Base-by-base conservation (phyloP, 2,329 filamentous ascomycete species). In the Pseudovirgaria hyperparasitica region DNA sequence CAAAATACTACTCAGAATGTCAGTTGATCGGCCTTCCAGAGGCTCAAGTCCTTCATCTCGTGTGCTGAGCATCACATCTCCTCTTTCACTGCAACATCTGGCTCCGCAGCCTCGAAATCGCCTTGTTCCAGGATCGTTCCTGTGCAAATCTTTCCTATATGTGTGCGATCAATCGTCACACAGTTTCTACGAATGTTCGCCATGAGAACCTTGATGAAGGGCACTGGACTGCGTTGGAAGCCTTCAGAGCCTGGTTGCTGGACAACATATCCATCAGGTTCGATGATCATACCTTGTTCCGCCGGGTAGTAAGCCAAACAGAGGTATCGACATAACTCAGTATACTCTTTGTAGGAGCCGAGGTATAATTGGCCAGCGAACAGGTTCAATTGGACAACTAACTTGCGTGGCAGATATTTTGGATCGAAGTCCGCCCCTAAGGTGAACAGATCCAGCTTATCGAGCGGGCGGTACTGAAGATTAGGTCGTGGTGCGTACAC, bases 321-420 rank as follows among this genome's bases (percentile, higher is more conserved):
- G 0, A 80, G 49, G 21, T 61, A 63, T 1, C 54, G 42, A 32
- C 71, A 76, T 0, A 65, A 41, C 1, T 53, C 43, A 0, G 44
- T 35, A 34, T 82, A 84, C 28, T 79, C 65, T 0, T 51, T 31
- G 22, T 60, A 67, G 0, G 57, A 62, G 0, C 43, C 46, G 7
- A 82, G 54, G 37, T 82, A 82, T 0, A 82, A 56, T 29, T 78
- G 72, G 0, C 77, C 78, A 0, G 78, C 58, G 29, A 84, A 82
- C 0, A 82, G 49, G 22, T 77, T 76, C 0, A 82, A 57, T 30
- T 70, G 57, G 0, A 57, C 48, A 0, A 52, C 44, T 0, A 67
- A 40, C 1, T 29, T 41, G 7, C 38, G 43, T 9, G 36, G 41
- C 4, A 45, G 29, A 1, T 24, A 33, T n/a, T n/a, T n/a, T n/a